A percentile compares a stretch with the other conserved stretches of the same genome.
These are phyloP conservation scores for Chamaecyparis obtusa DNA, from an alignment of 75 land plant species.

Conservation along the genomic window DNA sequence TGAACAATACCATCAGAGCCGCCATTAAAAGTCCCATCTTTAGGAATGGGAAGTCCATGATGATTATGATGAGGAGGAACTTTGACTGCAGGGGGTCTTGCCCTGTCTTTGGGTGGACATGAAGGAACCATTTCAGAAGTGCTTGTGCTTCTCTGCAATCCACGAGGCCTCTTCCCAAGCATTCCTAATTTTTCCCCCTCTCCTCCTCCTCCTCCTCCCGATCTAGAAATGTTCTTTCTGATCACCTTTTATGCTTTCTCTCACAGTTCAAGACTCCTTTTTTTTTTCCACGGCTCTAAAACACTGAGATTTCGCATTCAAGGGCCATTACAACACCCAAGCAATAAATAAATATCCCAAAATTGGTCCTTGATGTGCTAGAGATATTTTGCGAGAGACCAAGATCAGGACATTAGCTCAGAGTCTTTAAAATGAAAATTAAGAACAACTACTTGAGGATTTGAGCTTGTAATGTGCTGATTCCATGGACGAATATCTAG, in stretches of 20 bases:
- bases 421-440: neutral
- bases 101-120: neutral
- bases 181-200: neutral
- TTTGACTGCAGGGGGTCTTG: neutral
- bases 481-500: neutral
- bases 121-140: neutral
- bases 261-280: neutral
- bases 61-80: neutral
- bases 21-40: neutral
- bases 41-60: neutral
- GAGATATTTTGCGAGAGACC: neutral
- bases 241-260: neutral
- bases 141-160: neutral
- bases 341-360: neutral
- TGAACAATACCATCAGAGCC: neutral
- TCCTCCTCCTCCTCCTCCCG: neutral
- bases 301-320: neutral
- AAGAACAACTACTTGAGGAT: neutral
- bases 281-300: neutral
- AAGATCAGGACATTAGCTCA: neutral
- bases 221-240: neutral
- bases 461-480: too few species aligned
- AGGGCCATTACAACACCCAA: neutral
- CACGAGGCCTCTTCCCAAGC: conserved; percentile 3
- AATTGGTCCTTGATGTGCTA: neutral